These are phyloP conservation scores for Gamarada debralockiae DNA, from an alignment of 495 filamentous ascomycete genomes.

Conservation along the genomic window DNA sequence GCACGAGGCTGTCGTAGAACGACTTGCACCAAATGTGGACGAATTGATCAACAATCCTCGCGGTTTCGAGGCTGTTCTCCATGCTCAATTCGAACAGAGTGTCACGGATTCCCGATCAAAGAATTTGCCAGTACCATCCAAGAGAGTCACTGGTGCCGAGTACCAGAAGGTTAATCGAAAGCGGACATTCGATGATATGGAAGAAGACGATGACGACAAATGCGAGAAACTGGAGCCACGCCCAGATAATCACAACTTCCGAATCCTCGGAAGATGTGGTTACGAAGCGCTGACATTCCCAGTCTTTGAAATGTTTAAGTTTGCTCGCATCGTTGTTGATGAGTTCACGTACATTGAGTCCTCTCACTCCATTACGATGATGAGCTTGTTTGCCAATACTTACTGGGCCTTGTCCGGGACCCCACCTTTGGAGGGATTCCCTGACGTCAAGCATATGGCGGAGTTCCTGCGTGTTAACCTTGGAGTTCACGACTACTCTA, in stretches of 20 bases:
- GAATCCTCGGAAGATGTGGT: not conserved
- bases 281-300: slow-evolving; percentile 18
- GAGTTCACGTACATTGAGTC: slow-evolving; percentile 57
- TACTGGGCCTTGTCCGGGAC: slow-evolving; percentile 71
- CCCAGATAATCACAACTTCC: not conserved
- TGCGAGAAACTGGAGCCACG: not conserved
- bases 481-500: slow-evolving; percentile 46
- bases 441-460: slow-evolving; percentile 58
- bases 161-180: slow-evolving; percentile 24
- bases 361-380: slow-evolving; percentile 17
- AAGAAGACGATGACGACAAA: too few species aligned
- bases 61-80: not conserved
- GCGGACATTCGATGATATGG: not conserved
- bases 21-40: too few species aligned
- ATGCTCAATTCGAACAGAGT: not conserved
- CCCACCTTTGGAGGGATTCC: slow-evolving; percentile 53
- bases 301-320: slow-evolving; percentile 58
- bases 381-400: slow-evolving; percentile 39
- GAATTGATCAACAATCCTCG: too few species aligned
- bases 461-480: slow-evolving; percentile 50
- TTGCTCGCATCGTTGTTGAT: slow-evolving; percentile 59
- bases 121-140: slow-evolving; percentile 19
- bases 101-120: slow-evolving; percentile 14
- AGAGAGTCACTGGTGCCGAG: slow-evolving; percentile 27
- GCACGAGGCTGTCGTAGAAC: too few species aligned